phyloP scores from a whole-genome alignment of 108 stramenopile genomes.

The Epithemia pelagica region DNA sequence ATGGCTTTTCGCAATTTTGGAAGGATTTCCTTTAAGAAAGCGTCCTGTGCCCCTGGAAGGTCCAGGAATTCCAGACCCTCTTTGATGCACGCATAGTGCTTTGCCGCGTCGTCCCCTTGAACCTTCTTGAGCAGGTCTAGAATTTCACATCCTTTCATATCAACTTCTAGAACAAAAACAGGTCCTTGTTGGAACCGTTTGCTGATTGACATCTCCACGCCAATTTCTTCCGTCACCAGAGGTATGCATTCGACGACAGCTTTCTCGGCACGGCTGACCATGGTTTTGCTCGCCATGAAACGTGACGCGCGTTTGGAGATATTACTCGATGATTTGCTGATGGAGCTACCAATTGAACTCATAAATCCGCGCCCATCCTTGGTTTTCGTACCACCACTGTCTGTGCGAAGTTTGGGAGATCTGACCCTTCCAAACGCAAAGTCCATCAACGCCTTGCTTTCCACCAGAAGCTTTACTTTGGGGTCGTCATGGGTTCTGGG shows the following conservation, averaged over 20 bases:
- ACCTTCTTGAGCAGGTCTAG: not conserved
- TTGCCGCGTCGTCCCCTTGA: slow-evolving; percentile 8
- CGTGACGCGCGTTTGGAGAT: slow-evolving; percentile 3
- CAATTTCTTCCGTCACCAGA: slow-evolving; percentile 3
- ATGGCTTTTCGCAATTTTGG: slow-evolving; percentile 10
- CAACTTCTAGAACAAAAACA: slow-evolving; percentile 16
- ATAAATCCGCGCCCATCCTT: slow-evolving; percentile 6
- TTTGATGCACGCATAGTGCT: slow-evolving; percentile 1
- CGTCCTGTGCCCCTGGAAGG: slow-evolving; percentile 2
- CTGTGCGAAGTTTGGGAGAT: not conserved
- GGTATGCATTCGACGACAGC: slow-evolving; percentile 10
- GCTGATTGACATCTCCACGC: slow-evolving; percentile 12
- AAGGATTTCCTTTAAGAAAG: slow-evolving; percentile 13
- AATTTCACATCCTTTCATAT: slow-evolving; percentile 12
- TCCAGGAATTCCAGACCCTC: slow-evolving; percentile 9
- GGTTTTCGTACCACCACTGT: not conserved
- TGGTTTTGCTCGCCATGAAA: slow-evolving; percentile 12
- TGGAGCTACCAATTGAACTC: slow-evolving; percentile 5
- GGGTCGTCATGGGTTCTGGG: not conserved
- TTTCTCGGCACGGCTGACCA: slow-evolving; percentile 17
- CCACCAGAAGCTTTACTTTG: not conserved
- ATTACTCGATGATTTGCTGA: slow-evolving; percentile 8
- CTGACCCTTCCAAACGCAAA: not conserved
- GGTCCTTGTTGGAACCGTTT: slow-evolving; percentile 18
- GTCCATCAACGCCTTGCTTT: not conserved